These are phyloP conservation scores for Lentinula sp. DNA, from an alignment of 768 basidiomycete species.

Conservation along the genomic window DNA sequence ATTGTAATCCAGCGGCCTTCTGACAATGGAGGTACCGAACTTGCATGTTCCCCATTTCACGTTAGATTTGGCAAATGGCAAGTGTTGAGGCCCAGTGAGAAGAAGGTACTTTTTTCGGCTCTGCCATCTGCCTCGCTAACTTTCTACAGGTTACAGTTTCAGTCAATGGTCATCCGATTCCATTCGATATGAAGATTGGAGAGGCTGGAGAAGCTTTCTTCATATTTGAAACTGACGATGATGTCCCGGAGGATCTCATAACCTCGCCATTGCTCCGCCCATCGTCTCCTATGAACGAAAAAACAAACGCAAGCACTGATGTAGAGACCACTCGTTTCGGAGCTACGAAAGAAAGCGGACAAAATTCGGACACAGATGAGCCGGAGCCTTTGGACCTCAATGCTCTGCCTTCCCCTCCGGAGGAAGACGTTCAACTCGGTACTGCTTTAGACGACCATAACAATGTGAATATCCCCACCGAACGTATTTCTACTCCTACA, in stretches of 20 bases:
- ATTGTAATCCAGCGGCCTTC: constrained; percentile 82
- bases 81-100: constrained; percentile 88
- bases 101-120: constrained; percentile 50
- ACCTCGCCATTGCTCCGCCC: constrained; percentile 87
- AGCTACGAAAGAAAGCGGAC: constrained; percentile 24
- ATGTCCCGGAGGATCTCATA: constrained; percentile 88
- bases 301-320: constrained; percentile 18
- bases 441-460: neutral
- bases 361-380: constrained; percentile 30
- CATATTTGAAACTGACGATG: constrained; percentile 93
- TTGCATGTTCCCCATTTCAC: constrained; percentile 94
- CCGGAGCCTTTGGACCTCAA: constrained; percentile 87
- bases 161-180: constrained; percentile 81
- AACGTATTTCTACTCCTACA: neutral
- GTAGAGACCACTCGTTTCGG: constrained; percentile 34
- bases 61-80: constrained; percentile 98
- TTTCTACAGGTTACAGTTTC: constrained; percentile 71
- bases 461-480: neutral
- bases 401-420: constrained; percentile 29
- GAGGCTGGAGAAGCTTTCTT: constrained; percentile 99
- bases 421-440: constrained; percentile 1
- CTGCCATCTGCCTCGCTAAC: neutral
- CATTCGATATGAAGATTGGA: constrained; percentile 97
- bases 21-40: constrained; percentile 55
- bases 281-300: constrained; percentile 30